Evolutionary conservation across 352 stramenopile species (phyloP), one percentile per base, ranked within the genome.

Genomic region (Salisapilia sapeloensis): DNA sequence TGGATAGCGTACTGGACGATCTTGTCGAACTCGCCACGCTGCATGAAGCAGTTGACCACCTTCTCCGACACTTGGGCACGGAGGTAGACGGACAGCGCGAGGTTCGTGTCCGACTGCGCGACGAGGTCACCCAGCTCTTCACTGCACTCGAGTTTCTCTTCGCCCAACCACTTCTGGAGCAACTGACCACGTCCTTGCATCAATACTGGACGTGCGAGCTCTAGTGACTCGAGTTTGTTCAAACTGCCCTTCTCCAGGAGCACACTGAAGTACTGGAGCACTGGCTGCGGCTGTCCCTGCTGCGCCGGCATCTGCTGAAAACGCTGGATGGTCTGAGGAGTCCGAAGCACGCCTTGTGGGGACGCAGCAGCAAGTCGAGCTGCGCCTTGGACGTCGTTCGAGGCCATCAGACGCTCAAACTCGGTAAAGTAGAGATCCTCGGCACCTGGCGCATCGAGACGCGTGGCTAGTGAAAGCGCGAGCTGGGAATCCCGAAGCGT

Each of bases 91-190:
- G 82, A 96, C 25, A 99, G 70, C 4, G 95, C 95, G 85, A 99
- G 97, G 6, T 92, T 97, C 6, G 84, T 92, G 60, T 99, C 95
- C 25, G 82, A 79, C 34, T 87, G 75, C 33, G 78, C 81, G 17
- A 98, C 94, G 38, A 98, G 71, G 53, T 99, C 94, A 54, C 94
- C 94, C 13, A 99, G 74, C 52, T 96, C 84, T 50, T 98, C 94
- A 0, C 89, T 97, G 56, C 89, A 97, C 44, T 97, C 80, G 22
- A 99, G 67, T 66, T 99, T 99, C 65, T 99, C 93, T 53, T 99
- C 96, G 14, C 94, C 96, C 15, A 99, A 71, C 95, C 95, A 99
- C 60, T 99, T 99, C 62, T 99, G 94, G 43, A 99, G 70, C 19
- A 99, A 71, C 45, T 97, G 89, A 6, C 87, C 87, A 36, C 94